Base-by-base conservation (phyloP, 2,329 filamentous ascomycete species). In the Beauveria varroae region DNA sequence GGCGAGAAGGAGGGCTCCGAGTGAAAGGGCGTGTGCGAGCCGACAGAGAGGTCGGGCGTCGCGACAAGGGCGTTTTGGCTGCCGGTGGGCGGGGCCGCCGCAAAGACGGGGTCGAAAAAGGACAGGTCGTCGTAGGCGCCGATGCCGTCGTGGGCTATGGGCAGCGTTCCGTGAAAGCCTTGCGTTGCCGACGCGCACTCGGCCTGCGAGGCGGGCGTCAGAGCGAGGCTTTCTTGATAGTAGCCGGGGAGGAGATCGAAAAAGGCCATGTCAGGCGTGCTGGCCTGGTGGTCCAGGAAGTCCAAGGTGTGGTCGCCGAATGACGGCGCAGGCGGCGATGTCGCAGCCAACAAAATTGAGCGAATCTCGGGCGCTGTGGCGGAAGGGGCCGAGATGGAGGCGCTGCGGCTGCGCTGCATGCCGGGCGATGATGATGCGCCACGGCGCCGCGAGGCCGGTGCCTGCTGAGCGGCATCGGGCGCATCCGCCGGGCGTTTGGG, bases 401-500 rank as follows among this genome's bases (percentile, higher is more conserved):
- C 24, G 37, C 57, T 52, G 57, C 47, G 40, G 46, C 56, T 51
- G 47, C 56, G 56, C 46, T 50, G 46, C 5, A 44, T 51, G 18
- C 3, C 24, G 1, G 56, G 22, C 20, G 56, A 50, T 2, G 46
- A 34, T 5, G 30, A 34, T 34, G 30, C 30, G 3, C 30, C 22
- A n/a, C 56, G 46, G 47, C 37, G 47, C 26, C 34, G 57, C 20
- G 57, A 59, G 16, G 55, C 28, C 18, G 55, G 44, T 12, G 58
- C 9, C 5, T 49, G 43, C 5, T 49, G 43, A 4, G 58, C 3
- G 26, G 57, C 37, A 18, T 14, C 18, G 16, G 58, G 12, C 8
- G 59, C 58, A 12, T 78, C 76, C 34, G 70, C 64, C 47, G 71
- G 71, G 62, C 82, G 76, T 72, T 88, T 88, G 60, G 84, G 76